Conservation (phyloP, 2,329 filamentous ascomycete genomes). For the Whalleya microplaca region DNA sequence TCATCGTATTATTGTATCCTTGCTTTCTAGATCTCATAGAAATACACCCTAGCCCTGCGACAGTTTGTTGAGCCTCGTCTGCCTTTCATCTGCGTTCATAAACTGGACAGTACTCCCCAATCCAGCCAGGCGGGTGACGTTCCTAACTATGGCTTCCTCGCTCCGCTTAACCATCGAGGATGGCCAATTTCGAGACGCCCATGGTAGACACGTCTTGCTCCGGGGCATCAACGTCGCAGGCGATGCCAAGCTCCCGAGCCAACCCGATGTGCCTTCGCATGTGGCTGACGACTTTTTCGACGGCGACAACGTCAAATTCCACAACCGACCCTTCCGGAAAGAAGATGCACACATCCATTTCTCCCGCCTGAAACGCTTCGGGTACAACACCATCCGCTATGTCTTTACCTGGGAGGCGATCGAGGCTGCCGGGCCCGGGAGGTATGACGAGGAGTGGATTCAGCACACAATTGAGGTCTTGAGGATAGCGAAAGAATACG, state of each 20-base stretch:
- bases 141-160: conserved; percentile 61
- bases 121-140: not conserved
- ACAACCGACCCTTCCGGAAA: conserved; percentile 79
- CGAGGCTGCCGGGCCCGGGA: conserved; percentile 86
- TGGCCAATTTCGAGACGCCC: conserved; percentile 77
- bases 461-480: conserved; percentile 86
- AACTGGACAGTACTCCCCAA: too few species aligned
- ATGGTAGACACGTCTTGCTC: conserved; percentile 84
- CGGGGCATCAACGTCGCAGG: conserved; percentile 93
- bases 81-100: not conserved
- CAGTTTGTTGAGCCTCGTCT: not conserved
- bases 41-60: too few species aligned
- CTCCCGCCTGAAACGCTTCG: conserved; percentile 80
- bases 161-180: conserved; percentile 84
- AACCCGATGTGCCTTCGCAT: conserved; percentile 82
- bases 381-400: conserved; percentile 96
- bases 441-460: conserved; percentile 94
- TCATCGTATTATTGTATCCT: conserved; percentile 10
- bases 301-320: conserved; percentile 88
- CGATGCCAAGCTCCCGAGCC: conserved; percentile 86
- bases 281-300: conserved; percentile 82
- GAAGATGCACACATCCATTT: conserved; percentile 88
- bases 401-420: conserved; percentile 99
- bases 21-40: too few species aligned
- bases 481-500: conserved; percentile 82